phyloP scores from a whole-genome alignment of 345 rosid genomes.

The Dipteronia sinensis region DNA sequence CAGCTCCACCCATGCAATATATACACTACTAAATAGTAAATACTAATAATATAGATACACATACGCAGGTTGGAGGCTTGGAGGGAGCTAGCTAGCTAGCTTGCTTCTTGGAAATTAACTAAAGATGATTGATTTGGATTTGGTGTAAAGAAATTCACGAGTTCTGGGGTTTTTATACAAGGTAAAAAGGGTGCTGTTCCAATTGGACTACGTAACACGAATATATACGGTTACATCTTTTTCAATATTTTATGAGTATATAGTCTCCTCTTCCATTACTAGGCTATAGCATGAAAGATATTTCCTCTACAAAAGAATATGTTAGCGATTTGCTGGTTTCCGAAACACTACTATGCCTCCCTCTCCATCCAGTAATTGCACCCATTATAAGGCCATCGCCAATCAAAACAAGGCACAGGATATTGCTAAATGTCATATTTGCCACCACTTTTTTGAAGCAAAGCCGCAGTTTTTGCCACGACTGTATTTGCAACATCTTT shows the following conservation, averaged over 20 bases:
- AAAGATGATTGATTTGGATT: background rate
- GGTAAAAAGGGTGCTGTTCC: background rate
- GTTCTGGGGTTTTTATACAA: constrained; percentile 12
- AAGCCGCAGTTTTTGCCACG: no score
- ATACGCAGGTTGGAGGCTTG: no score
- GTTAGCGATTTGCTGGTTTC: background rate
- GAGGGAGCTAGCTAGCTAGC: no score
- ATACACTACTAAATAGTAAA: no score
- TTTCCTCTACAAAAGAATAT: no score
- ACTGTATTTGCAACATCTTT: no score
- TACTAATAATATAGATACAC: no score
- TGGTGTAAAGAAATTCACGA: background rate
- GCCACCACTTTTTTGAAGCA: no score
- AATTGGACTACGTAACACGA: background rate
- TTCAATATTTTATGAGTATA: background rate
- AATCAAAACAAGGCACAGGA: no score
- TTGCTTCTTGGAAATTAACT: background rate
- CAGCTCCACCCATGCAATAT: no score
- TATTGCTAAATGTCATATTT: no score
- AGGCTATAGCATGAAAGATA: background rate
- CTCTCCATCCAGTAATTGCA: background rate
- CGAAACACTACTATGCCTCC: no score
- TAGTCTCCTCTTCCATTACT: background rate
- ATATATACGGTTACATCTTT: constrained; percentile 6
- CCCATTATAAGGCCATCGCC: background rate